These are phyloP conservation scores for Crotalaria pallida DNA, from an alignment of 306 rosid genomes.

Conservation along the genomic window DNA sequence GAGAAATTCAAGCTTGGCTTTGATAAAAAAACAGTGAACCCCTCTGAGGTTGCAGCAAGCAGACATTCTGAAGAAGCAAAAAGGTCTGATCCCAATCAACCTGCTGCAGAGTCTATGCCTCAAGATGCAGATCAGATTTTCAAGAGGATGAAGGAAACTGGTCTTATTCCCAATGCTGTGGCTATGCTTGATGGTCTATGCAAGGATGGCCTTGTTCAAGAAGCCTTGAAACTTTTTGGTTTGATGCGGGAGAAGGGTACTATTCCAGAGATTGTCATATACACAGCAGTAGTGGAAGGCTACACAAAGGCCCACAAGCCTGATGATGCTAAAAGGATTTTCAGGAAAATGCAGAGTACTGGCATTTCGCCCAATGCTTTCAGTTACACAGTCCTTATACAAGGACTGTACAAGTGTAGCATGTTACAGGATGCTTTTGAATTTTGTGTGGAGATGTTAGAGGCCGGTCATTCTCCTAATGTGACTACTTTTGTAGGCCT, in stretches of 20 bases:
- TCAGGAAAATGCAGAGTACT: slow-evolving; percentile 74
- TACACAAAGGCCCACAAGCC: slow-evolving; percentile 63
- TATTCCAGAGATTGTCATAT: slow-evolving; percentile 82
- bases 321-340: slow-evolving; percentile 73
- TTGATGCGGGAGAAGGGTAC: slow-evolving; percentile 86
- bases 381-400: slow-evolving; percentile 66
- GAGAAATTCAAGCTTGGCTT: slow-evolving; percentile 61
- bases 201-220: slow-evolving; percentile 91
- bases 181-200: slow-evolving; percentile 98
- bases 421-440: slow-evolving; percentile 48
- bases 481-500: slow-evolving; percentile 65
- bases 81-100: slow-evolving; percentile 12
- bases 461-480: slow-evolving; percentile 74
- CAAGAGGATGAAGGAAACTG: slow-evolving; percentile 91
- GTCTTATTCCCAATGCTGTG: slow-evolving; percentile 87
- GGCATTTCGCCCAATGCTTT: slow-evolving; percentile 76
- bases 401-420: slow-evolving; percentile 55
- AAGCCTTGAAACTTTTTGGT: slow-evolving; percentile 86
- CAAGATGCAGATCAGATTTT: slow-evolving; percentile 78
- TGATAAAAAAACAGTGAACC: slow-evolving; percentile 26
- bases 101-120: slow-evolving; percentile 28
- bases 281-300: slow-evolving; percentile 93
- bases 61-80: slow-evolving; percentile 23
- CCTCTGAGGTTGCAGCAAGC: slow-evolving; percentile 14
- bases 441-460: slow-evolving; percentile 84